Evolutionary conservation across 1,284 basidiomycete genomes (phyloP), one percentile per base, ranked within the genome.

Genomic region (Cryptococcus sp.): DNA sequence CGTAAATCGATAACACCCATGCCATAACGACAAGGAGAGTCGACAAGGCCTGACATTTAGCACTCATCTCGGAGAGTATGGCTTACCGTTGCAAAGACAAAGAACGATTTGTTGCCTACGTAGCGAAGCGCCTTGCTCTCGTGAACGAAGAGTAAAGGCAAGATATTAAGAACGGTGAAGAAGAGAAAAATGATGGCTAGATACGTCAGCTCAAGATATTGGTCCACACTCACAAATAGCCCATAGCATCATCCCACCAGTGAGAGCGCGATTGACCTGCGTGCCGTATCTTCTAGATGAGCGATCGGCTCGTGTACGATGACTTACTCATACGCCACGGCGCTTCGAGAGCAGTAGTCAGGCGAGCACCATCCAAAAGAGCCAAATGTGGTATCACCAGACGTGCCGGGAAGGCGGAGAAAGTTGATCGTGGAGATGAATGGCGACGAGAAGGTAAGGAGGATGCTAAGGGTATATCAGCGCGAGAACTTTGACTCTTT

Each of bases 181-280:
- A 77, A 69, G 35, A 60, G 43, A 59, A 76, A 74, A 22, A 69
- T 68, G 47, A 71, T 55, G 23, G 67, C 76, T 77, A 58, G 11
- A 20, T 25, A 15, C 19, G 35, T 22, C 35, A 11, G 23, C 30
- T 4, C 16, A 25, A 16, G 10, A n/a, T 2, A 30, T 35, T 6
- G 38, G 15, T 5, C 23, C 47, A 15, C 5, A 65, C 70, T 56
- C 54, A 76, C 75, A 59, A 17, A 77, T 67, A 0, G 72, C 67
- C 77, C 77, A 78, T 16, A 78, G 63, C 20, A 77, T 61, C 75
- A 77, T 77, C 0, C 63, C 70, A 2, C 70, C 67, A 1, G 77
- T 77, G 40, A 78, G 60, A 16, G 76, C 66, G 11, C 52, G 49
- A 54, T 77, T 71, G n/a, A 77, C 73, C 25, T 70, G 63, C 1